These are phyloP conservation scores for Dipodascus geniculatus DNA, from an alignment of 805 yeast species.

Conservation along the genomic window DNA sequence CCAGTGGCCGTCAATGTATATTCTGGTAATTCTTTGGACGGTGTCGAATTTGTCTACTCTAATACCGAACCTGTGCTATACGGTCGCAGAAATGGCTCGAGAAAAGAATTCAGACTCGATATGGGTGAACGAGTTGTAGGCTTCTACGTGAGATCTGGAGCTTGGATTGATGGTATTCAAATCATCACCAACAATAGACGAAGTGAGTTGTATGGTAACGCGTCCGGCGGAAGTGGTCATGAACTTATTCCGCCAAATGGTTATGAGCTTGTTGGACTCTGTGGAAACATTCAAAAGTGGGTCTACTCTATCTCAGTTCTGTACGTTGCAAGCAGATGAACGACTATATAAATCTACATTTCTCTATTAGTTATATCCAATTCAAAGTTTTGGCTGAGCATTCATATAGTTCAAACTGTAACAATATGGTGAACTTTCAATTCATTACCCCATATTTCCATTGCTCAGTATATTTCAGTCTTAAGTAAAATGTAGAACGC, in stretches of 20 bases:
- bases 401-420: too few relatives aligned
- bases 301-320: slow-evolving; percentile 60
- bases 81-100: slow-evolving; percentile 29
- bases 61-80: slow-evolving; percentile 19
- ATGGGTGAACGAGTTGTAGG: slow-evolving; percentile 50
- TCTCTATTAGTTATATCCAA: too few relatives aligned
- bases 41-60: slow-evolving; percentile 43
- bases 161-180: slow-evolving; percentile 84
- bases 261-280: slow-evolving; percentile 50
- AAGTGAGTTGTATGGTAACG: slow-evolving; percentile 50
- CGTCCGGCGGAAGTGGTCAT: slow-evolving; percentile 52
- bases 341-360: too few relatives aligned
- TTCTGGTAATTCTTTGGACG: slow-evolving; percentile 74
- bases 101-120: slow-evolving; percentile 39
- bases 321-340: slow-evolving; percentile 25
- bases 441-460: too few relatives aligned
- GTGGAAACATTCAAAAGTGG: slow-evolving; percentile 64
- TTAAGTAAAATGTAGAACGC: not conserved
- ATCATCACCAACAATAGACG: slow-evolving; percentile 39
- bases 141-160: slow-evolving; percentile 59
- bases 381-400: too few relatives aligned
- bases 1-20: slow-evolving; percentile 32
- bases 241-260: slow-evolving; percentile 56
- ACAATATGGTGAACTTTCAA: too few relatives aligned
- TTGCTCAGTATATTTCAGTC: not conserved